Evolutionary conservation across 2,329 filamentous ascomycete species (phyloP).

Genomic region (Ophiostoma sp.): DNA sequence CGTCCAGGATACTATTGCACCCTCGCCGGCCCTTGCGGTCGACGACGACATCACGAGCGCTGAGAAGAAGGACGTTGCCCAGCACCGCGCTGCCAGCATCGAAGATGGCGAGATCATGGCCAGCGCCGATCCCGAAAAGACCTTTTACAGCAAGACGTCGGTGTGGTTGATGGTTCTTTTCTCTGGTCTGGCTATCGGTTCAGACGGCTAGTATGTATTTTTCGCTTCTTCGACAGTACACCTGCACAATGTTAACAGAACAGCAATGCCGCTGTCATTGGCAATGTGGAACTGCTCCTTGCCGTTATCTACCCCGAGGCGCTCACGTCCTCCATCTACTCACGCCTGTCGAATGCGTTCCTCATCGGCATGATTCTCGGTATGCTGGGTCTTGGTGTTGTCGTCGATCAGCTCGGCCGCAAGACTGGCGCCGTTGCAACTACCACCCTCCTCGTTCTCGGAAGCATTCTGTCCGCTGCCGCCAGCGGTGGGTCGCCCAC

Average conservation of each 20-base stretch:
- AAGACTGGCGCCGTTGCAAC: conserved; percentile 44
- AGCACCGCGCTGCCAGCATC: background rate
- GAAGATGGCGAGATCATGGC: background rate
- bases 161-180: conserved; percentile 14
- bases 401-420: conserved; percentile 47
- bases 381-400: conserved; percentile 48
- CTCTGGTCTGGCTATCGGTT: conserved; percentile 12
- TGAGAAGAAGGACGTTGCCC: conserved; percentile 9
- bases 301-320: conserved; percentile 40
- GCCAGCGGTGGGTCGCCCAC: conserved; percentile 36
- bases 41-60: background rate
- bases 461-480: conserved; percentile 43
- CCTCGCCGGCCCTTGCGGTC: background rate
- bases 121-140: conserved; percentile 1
- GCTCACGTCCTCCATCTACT: conserved; percentile 41
- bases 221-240: no score
- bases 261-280: conserved; percentile 34
- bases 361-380: conserved; percentile 52
- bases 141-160: conserved; percentile 11
- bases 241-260: no score
- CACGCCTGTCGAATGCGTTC: conserved; percentile 50
- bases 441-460: conserved; percentile 40
- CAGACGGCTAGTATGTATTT: background rate
- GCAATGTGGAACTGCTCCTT: conserved; percentile 41
- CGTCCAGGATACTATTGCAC: conserved; percentile 7